Evolutionary conservation across 2,329 filamentous ascomycete species (phyloP).

Genomic region (Zalaria sp.): DNA sequence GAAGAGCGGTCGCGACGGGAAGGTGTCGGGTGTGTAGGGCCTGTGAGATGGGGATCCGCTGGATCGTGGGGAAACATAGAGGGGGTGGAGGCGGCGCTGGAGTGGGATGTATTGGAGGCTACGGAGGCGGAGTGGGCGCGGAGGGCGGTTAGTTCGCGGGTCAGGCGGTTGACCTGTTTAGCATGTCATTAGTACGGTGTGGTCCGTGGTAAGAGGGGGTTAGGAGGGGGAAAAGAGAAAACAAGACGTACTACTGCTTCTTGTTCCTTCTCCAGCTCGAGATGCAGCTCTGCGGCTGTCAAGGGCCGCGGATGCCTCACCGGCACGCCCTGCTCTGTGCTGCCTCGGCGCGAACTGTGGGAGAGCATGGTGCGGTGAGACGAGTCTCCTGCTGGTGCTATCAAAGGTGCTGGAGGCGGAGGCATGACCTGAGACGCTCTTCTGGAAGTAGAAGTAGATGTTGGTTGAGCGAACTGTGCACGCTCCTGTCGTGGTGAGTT

Average conservation of each 20-base stretch:
- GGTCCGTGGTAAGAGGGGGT: neutral
- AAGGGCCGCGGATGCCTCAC: conserved; percentile 75
- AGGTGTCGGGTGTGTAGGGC: conserved; percentile 37
- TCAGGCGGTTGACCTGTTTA: conserved; percentile 73
- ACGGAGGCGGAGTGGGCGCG: conserved; percentile 53
- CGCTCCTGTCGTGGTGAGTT: conserved; percentile 19
- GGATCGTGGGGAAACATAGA: conserved; percentile 25
- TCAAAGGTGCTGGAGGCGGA: conserved; percentile 6
- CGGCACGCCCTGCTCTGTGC: conserved; percentile 29
- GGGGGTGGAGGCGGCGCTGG: conserved; percentile 38
- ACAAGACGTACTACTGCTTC: conserved; percentile 65
- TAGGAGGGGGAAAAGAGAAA: neutral
- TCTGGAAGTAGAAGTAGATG: conserved; percentile 27
- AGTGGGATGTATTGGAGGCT: conserved; percentile 39
- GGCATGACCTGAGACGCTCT: conserved; percentile 28
- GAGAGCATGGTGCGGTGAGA: conserved; percentile 1
- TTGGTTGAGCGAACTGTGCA: conserved; percentile 19
- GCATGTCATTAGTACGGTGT: neutral
- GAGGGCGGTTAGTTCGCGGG: conserved; percentile 74
- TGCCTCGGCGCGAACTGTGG: conserved; percentile 1
- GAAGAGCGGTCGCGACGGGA: conserved; percentile 36
- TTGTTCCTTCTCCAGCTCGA: conserved; percentile 86
- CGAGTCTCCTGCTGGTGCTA: conserved; percentile 1
- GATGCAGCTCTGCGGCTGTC: conserved; percentile 77
- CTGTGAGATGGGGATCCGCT: conserved; percentile 33